These are phyloP conservation scores for Colletotrichum sp. DNA, from an alignment of 2,329 filamentous ascomycete species.

Conservation along the genomic window DNA sequence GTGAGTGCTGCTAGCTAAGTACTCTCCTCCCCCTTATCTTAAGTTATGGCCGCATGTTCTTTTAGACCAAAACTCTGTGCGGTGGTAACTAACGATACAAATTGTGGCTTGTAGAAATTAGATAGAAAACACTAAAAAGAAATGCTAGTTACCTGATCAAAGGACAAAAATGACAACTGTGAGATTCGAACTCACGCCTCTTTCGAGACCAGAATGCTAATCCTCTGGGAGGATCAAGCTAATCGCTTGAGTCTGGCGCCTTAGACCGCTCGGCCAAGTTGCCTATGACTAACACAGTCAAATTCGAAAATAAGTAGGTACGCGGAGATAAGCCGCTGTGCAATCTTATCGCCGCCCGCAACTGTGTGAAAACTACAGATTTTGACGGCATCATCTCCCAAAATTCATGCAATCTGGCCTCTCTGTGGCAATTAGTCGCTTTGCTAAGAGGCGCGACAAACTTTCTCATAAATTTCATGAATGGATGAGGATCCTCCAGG, in stretches of 20 bases:
- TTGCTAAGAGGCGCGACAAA: neutral
- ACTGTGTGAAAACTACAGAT: neutral
- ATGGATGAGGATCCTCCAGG: neutral
- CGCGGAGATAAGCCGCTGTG: neutral
- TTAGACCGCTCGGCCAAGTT: slow-evolving; percentile 7
- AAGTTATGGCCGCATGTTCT: neutral
- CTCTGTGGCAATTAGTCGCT: neutral
- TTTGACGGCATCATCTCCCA: neutral
- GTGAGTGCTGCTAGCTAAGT: neutral
- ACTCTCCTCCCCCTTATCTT: neutral
- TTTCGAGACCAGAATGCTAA: neutral
- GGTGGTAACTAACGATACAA: neutral
- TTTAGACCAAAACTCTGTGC: neutral
- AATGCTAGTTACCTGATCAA: neutral
- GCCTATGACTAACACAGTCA: fast-evolving
- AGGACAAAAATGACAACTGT: neutral
- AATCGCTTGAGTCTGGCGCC: neutral
- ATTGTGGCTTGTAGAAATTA: too few relatives aligned
- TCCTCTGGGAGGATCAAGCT: neutral
- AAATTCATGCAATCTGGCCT: neutral
- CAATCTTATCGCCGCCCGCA: neutral
- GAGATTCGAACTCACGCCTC: slow-evolving; percentile 6
- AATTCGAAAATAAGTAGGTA: neutral
- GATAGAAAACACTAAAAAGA: too few relatives aligned
- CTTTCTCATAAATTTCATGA: neutral